Conservation (phyloP, 345 rosid genomes). For the thale cress (Arabidopsis thaliana) region TAIR10.1 NC_003070.9:10478001-10478500, state of each 20-base stretch:
- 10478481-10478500: slow-evolving; percentile 79
- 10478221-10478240: slow-evolving; percentile 76
- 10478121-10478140: slow-evolving; percentile 52
- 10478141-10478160: slow-evolving; percentile 49
- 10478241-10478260: slow-evolving; percentile 81
- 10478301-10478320: slow-evolving; percentile 66
- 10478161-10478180: slow-evolving; percentile 70
- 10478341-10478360: slow-evolving; percentile 57
- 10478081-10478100: slow-evolving; percentile 76
- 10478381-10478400: slow-evolving; percentile 62
- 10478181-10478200: slow-evolving; percentile 42
- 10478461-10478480: slow-evolving; percentile 90
- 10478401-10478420: slow-evolving; percentile 58
- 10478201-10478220: slow-evolving; percentile 66
- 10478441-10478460: slow-evolving; percentile 76
- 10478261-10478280: slow-evolving; percentile 59
- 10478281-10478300: slow-evolving; percentile 75
- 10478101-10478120: slow-evolving; percentile 64
- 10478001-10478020: slow-evolving; percentile 41
- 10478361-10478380: slow-evolving; percentile 57
- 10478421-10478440: slow-evolving; percentile 70
- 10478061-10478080: slow-evolving; percentile 57
- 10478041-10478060: slow-evolving; percentile 29
- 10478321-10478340: slow-evolving; percentile 60
- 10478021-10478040: slow-evolving; percentile 34